These are phyloP conservation scores for Fagus crenata DNA, from an alignment of 306 rosid genomes.

Conservation along the genomic window DNA sequence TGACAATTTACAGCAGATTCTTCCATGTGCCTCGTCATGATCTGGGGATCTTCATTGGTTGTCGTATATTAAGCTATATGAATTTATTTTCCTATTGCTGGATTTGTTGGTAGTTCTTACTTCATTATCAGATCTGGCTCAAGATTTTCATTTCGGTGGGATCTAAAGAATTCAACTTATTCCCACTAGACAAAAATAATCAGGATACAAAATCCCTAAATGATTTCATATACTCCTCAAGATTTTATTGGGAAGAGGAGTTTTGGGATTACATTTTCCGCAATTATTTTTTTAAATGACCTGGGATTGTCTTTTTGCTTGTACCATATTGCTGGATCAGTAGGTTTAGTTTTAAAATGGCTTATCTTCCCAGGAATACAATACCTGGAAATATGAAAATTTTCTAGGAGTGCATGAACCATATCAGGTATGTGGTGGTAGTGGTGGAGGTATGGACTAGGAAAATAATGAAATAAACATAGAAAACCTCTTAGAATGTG, in stretches of 20 bases:
- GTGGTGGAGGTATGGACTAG: background rate
- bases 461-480: background rate
- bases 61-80: background rate
- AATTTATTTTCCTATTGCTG: background rate
- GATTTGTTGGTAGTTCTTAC: no score
- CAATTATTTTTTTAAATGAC: background rate
- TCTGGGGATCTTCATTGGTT: background rate
- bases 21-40: background rate
- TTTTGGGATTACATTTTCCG: background rate
- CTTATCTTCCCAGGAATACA: background rate
- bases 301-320: background rate
- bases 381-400: background rate
- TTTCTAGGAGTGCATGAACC: background rate
- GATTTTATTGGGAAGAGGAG: background rate
- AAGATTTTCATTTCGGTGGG: background rate
- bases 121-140: no score
- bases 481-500: background rate
- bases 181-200: background rate
- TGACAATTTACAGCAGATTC: background rate
- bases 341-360: background rate
- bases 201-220: background rate
- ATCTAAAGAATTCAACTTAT: background rate
- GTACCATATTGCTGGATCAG: background rate
- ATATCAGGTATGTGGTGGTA: background rate
- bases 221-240: background rate